Evolutionary conservation across 164 flowering plant species (phyloP).

Genomic region (Sextonia rubra): DNA sequence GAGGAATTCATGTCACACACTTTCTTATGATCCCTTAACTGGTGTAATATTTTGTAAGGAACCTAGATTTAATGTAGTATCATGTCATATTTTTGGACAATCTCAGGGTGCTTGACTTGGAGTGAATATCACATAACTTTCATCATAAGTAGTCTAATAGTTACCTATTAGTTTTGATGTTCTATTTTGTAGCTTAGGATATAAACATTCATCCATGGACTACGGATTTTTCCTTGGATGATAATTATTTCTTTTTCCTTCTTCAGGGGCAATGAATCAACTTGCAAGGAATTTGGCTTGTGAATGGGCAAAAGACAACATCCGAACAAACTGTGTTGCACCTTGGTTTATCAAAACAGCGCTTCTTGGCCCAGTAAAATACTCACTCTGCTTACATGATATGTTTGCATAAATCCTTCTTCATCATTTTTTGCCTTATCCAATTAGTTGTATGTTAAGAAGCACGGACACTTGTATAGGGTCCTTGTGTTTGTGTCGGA

Average conservation of each 20-base stretch:
- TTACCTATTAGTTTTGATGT: too few relatives aligned
- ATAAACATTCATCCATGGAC: not conserved
- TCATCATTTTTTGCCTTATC: too few relatives aligned
- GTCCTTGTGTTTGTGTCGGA: too few relatives aligned
- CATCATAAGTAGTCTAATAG: not conserved
- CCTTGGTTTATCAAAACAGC: slow-evolving; percentile 73
- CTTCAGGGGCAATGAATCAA: slow-evolving; percentile 36
- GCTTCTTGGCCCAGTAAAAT: slow-evolving; percentile 46
- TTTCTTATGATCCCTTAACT: too few relatives aligned
- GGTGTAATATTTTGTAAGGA: too few relatives aligned
- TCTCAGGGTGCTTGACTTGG: too few relatives aligned
- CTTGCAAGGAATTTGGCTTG: slow-evolving; percentile 68
- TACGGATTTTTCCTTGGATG: not conserved
- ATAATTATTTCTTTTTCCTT: not conserved
- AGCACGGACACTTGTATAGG: too few relatives aligned
- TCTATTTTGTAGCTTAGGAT: not conserved
- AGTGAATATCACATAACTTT: too few relatives aligned
- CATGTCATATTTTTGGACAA: too few relatives aligned
- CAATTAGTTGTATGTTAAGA: too few relatives aligned
- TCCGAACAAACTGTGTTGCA: slow-evolving; percentile 56
- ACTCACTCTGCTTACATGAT: not conserved
- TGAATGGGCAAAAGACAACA: slow-evolving; percentile 87
- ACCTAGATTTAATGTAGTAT: too few relatives aligned
- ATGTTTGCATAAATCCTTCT: not conserved
- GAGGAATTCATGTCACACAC: too few relatives aligned